Conservation (phyloP, 495 filamentous ascomycete species). For the Aspergillus cavernicola region DNA sequence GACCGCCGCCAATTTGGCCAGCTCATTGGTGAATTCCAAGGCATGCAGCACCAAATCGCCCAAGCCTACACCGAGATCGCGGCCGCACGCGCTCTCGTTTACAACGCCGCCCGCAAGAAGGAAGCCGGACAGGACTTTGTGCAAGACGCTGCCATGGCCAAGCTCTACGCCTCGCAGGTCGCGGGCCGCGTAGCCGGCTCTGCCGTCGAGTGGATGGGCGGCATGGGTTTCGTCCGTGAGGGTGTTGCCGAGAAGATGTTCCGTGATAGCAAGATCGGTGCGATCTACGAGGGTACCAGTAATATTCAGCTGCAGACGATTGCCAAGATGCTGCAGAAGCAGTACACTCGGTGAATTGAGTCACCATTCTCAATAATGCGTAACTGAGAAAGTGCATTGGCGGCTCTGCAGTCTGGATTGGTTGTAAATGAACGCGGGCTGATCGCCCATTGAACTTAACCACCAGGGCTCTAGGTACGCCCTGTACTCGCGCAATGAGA, state of each 20-base stretch:
- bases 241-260: slow-evolving; percentile 98
- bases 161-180: slow-evolving; percentile 91
- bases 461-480: background rate
- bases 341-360: slow-evolving; percentile 14
- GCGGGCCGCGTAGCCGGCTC: slow-evolving; percentile 80
- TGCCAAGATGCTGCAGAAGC: slow-evolving; percentile 83
- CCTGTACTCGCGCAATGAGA: background rate
- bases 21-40: slow-evolving; percentile 92
- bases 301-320: slow-evolving; percentile 88
- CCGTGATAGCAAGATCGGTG: slow-evolving; percentile 97
- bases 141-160: slow-evolving; percentile 95
- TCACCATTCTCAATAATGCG: background rate
- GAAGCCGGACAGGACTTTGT: slow-evolving; percentile 96
- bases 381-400: background rate
- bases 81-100: slow-evolving; percentile 88
- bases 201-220: slow-evolving; percentile 98
- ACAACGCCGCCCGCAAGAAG: slow-evolving; percentile 97
- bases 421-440: background rate
- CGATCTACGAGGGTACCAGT: slow-evolving; percentile 96
- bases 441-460: background rate
- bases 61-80: slow-evolving; percentile 92
- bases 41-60: slow-evolving; percentile 98
- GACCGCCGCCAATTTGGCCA: slow-evolving; percentile 96
- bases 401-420: background rate
- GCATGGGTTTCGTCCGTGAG: slow-evolving; percentile 95